Base-by-base conservation (phyloP, 2,329 filamentous ascomycete species). In the Cordyceps pruinosa region DNA sequence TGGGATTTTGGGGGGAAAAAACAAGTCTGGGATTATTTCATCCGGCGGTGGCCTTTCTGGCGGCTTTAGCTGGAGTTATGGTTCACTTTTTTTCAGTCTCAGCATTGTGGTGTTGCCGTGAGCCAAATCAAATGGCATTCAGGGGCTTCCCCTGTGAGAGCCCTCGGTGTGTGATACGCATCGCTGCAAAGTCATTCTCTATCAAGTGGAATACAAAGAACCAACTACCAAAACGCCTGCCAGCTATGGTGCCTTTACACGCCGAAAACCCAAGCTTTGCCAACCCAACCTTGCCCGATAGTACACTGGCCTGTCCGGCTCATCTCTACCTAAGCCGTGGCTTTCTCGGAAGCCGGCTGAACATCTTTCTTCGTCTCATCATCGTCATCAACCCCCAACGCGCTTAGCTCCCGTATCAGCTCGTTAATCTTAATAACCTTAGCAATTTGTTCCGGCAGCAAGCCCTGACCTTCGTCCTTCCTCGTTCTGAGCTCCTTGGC, bases 351-450 rank as follows among this genome's bases (percentile, higher is more conserved):
- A 12, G 21, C 46, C 10, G 41, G 15, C 23, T 56, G 58, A 23
- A 61, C 61, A 2, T 51, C 15, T 42, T 65, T 62, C 62, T 77
- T 78, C 2, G 74, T 73, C 61, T 92, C 88, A 3, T 87, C 90
- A 10, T 95, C 88, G 1, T 82, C 74, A 69, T 95, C 88, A 61
- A 97, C 90, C 0, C 93, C 93, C 28, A 99, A 77, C 2, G 83
- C 81, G 65, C 95, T 89, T 57, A 99, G 75, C 69, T 97, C 92
- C 13, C 91, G 83, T 58, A 97, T 86, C 51, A 99, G 80, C 75
- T 99, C 94, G 61, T 90, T 90, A 70, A 99, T 96, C 73, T 94
- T 96, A 70, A 96, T 95, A 56, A 99, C 90, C 76, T 99, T 99
- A 65, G 93, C 91, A 62, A 97, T 87, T 75, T 99, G 94, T 75